phyloP scores from a whole-genome alignment of 2,329 filamentous ascomycete species.

The Cytospora piceae region DNA sequence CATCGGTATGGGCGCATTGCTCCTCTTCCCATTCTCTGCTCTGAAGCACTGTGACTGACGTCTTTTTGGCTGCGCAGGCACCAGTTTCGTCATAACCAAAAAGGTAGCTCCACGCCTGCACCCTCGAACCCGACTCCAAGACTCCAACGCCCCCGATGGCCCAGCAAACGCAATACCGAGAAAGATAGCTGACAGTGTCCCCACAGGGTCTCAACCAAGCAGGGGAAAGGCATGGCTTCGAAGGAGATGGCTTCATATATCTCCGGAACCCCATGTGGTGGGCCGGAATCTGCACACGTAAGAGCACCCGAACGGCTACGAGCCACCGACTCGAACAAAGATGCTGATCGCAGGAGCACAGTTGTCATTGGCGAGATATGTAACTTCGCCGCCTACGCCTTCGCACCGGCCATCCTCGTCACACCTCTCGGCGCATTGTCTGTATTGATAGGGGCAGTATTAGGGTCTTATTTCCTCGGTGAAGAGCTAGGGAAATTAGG shows the following conservation, averaged over 20 bases:
- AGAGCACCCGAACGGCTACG: slow-evolving; percentile 40
- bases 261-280: slow-evolving; percentile 96
- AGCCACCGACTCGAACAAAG: not conserved
- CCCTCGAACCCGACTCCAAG: slow-evolving; percentile 1
- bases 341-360: slow-evolving; percentile 42
- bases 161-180: not conserved
- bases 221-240: slow-evolving; percentile 89
- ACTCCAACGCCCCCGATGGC: slow-evolving; percentile 25
- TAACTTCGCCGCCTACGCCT: slow-evolving; percentile 98
- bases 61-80: slow-evolving; percentile 57
- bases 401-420: slow-evolving; percentile 97
- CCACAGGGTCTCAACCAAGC: slow-evolving; percentile 83
- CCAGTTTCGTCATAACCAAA: slow-evolving; percentile 98
- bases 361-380: slow-evolving; percentile 92
- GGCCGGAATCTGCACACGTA: slow-evolving; percentile 89
- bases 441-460: slow-evolving; percentile 90
- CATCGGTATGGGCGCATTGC: slow-evolving; percentile 63
- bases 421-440: slow-evolving; percentile 92
- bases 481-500: slow-evolving; percentile 90
- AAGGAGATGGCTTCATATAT: slow-evolving; percentile 95
- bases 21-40: not conserved
- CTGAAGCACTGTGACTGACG: slow-evolving; percentile 29
- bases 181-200: slow-evolving; percentile 15
- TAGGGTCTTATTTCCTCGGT: slow-evolving; percentile 91
- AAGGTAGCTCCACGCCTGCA: slow-evolving; percentile 64